phyloP scores from a whole-genome alignment of 2,329 filamentous ascomycete genomes.

The Blastomyces silverae region DNA sequence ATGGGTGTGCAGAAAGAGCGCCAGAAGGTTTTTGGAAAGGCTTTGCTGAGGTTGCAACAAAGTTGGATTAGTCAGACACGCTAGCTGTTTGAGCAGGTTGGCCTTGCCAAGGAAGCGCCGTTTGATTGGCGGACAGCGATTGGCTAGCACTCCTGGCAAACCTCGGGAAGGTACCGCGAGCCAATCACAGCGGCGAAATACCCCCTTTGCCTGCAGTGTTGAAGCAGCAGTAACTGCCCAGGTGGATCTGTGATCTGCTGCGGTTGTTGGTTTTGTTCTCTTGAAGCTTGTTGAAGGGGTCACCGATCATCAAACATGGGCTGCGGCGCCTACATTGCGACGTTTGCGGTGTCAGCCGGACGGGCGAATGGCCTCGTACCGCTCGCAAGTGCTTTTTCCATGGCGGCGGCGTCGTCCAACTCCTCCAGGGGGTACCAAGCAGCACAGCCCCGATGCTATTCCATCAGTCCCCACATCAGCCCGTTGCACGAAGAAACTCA shows the following conservation, averaged over 20 bases:
- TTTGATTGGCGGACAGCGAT: not conserved
- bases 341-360: constrained; percentile 9
- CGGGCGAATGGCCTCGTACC: not conserved
- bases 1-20: not conserved
- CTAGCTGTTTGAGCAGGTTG: not conserved
- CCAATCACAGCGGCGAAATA: constrained; percentile 5
- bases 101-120: not conserved
- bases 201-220: not conserved
- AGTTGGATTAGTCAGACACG: not conserved
- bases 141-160: not conserved
- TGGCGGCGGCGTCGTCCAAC: not conserved
- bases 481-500: not conserved
- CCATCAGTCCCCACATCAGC: not conserved
- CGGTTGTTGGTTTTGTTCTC: not conserved
- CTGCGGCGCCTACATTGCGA: constrained; percentile 11
- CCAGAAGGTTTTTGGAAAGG: too few relatives aligned
- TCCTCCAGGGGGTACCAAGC: not conserved
- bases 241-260: not conserved
- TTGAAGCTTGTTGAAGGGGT: not conserved
- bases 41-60: not conserved
- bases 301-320: constrained; percentile 1
- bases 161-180: not conserved
- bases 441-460: constrained; percentile 10
- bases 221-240: not conserved
- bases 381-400: not conserved